These are phyloP conservation scores for Fonsecaea monophora DNA, from an alignment of 2,329 filamentous ascomycete genomes.

Conservation along the genomic window DNA sequence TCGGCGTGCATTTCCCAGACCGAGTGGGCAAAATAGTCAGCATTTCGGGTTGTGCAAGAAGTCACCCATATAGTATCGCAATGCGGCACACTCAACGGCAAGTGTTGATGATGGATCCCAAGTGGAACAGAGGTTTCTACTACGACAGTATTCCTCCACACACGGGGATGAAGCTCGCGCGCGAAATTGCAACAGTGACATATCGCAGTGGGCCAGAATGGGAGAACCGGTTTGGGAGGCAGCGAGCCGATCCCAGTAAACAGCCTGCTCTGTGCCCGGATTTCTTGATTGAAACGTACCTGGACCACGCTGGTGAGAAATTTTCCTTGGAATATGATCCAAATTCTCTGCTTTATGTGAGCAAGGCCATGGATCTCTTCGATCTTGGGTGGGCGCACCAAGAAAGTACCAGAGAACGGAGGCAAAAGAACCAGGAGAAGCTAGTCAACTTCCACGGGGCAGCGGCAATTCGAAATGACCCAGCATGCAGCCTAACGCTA, in stretches of 20 bases:
- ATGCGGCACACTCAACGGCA: conserved; percentile 98
- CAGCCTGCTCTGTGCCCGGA: conserved; percentile 95
- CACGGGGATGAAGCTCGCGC: conserved; percentile 94
- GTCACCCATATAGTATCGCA: conserved; percentile 96
- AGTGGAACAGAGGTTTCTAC: conserved; percentile 96
- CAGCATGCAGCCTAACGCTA: conserved; percentile 78
- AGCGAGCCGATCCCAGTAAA: conserved; percentile 82
- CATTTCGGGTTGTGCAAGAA: conserved; percentile 91
- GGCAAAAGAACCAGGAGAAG: conserved; percentile 66
- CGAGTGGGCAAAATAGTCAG: conserved; percentile 82
- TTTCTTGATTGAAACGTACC: conserved; percentile 96
- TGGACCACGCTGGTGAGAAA: conserved; percentile 97
- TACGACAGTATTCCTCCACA: conserved; percentile 86
- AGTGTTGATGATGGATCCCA: conserved; percentile 98
- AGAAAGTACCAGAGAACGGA: conserved; percentile 65
- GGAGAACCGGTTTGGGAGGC: conserved; percentile 90
- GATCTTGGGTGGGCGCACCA: conserved; percentile 81
- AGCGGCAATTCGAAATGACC: conserved; percentile 46
- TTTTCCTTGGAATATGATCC: conserved; percentile 96
- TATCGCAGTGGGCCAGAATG: conserved; percentile 97
- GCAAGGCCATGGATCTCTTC: conserved; percentile 98
- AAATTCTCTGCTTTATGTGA: conserved; percentile 94
- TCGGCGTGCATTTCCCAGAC: conserved; percentile 81
- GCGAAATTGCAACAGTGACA: conserved; percentile 96
- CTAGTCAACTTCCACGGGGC: conserved; percentile 52